Evolutionary conservation across 805 yeast species (phyloP), one percentile per base, ranked within the genome.

Genomic region (Torulaspora microellipsoides): DNA sequence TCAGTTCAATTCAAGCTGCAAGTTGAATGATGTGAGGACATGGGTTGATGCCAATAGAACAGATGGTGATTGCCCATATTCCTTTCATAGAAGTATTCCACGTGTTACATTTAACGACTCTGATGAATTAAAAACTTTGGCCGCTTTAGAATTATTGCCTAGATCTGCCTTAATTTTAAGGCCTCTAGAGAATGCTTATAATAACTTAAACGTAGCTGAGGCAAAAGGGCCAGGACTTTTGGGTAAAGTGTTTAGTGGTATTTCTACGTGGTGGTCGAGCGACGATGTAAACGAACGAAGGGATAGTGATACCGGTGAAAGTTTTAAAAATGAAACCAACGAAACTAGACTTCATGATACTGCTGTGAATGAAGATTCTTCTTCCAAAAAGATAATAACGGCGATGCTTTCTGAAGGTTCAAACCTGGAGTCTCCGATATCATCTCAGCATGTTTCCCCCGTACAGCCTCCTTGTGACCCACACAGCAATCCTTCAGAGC

Each of bases 81-180:
- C 64, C 10, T 72, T 72, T 52, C 79, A 76, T 51, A 69, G 77
- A 49, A 69, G 68, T 34, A 69, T 78, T 36, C 90, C 87, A 15
- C 74, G 85, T 45, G 71, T 77, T 4, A 76, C 83, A 0, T 88
- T 83, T 47, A 66, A 80, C 2, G 75, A 72, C 3, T 75, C 78
- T 0, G 84, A 83, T 38, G 91, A 88, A 53, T 71, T 72, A 43
- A 65, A 65, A 46, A 65, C 79, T 2, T 66, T 89, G 31, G 59
- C 59, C 20, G 73, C 69, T 3, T 67, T 89, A 42, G 80, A 78
- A 15, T 66, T 89, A 40, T 72, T 77, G 12, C 90, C 91, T 2
- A 71, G 95, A 45, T 81, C 95, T 9, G 86, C 84, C 0, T 62
- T 89, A 37, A 80, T 86, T 17, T 67, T 89, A 50, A 84, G 85